These are phyloP conservation scores for Fusarium armeniacum DNA, from an alignment of 2,329 filamentous ascomycete genomes.

Conservation along the genomic window DNA sequence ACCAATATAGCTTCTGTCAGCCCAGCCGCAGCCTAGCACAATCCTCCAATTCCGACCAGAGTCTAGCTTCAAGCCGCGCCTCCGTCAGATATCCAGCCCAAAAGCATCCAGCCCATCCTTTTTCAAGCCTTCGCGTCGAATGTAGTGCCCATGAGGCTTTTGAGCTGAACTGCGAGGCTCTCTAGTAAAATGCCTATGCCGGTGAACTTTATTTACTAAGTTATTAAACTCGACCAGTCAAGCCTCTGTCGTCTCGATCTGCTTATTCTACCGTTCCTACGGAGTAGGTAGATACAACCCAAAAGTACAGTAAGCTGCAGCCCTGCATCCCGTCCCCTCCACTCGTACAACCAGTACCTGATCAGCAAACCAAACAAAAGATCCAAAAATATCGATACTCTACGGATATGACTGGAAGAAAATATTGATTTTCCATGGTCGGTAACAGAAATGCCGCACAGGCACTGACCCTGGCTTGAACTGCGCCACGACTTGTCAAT, in stretches of 20 bases:
- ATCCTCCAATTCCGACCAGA: slow-evolving; percentile 31
- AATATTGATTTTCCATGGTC: slow-evolving; percentile 1
- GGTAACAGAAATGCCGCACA: slow-evolving; percentile 23
- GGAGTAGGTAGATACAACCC: not conserved
- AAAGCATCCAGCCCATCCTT: slow-evolving; percentile 40
- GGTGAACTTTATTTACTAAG: not conserved
- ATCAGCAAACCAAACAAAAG: slow-evolving; percentile 21
- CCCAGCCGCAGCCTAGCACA: slow-evolving; percentile 39
- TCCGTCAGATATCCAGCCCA: slow-evolving; percentile 44
- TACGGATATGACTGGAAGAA: not conserved
- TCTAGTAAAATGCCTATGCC: not conserved
- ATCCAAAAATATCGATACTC: slow-evolving; percentile 39
- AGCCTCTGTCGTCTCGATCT: slow-evolving; percentile 2
- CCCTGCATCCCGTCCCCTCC: slow-evolving; percentile 27
- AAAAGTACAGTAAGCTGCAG: slow-evolving; percentile 14
- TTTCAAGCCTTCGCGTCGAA: slow-evolving; percentile 31
- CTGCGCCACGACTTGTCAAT: slow-evolving; percentile 37
- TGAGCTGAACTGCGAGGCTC: slow-evolving; percentile 22
- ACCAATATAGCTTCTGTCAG: slow-evolving; percentile 29
- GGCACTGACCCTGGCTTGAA: not conserved
- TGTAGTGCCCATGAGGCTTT: slow-evolving; percentile 8
- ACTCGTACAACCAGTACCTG: slow-evolving; percentile 20
- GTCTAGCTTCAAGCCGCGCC: slow-evolving; percentile 41
- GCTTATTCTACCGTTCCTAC: not conserved
- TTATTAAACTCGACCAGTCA: slow-evolving; percentile 11